These are phyloP conservation scores for Stevia rebaudiana DNA, from an alignment of 140 eudicot genomes.

Conservation along the genomic window DNA sequence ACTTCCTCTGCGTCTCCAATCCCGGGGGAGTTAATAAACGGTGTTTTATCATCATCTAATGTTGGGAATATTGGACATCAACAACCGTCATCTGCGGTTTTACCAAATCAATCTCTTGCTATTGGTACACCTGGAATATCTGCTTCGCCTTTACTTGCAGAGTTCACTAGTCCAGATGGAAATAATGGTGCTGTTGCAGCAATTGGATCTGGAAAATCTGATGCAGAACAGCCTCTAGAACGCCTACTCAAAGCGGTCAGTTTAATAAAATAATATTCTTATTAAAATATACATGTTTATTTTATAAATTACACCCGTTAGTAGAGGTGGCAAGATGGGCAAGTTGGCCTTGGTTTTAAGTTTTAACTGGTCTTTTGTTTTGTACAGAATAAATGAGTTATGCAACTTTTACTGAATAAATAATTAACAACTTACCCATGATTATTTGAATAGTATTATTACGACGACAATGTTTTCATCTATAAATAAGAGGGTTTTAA, in stretches of 20 bases:
- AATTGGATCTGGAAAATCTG: constrained; percentile 56
- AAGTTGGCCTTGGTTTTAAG: neutral
- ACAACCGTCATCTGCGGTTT: constrained; percentile 39
- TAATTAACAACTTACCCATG: neutral
- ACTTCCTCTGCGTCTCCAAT: constrained; percentile 80
- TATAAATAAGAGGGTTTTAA: neutral
- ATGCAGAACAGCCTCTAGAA: constrained; percentile 78
- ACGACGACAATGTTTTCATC: neutral
- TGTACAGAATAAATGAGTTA: neutral
- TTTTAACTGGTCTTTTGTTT: neutral
- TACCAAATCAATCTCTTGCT: constrained; percentile 40
- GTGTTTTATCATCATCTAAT: constrained; percentile 55
- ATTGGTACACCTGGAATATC: constrained; percentile 98
- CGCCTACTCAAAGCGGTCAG: constrained; percentile 81
- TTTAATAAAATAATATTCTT: no score
- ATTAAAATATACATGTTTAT: neutral
- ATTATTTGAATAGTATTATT: neutral
- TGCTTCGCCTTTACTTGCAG: constrained; percentile 91
- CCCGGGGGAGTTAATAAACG: constrained; percentile 57
- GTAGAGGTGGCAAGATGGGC: constrained; percentile 8
- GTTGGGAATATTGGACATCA: constrained; percentile 54
- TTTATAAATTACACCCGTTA: neutral
- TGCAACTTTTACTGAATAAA: no score
- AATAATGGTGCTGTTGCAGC: constrained; percentile 48
- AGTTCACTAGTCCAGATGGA: constrained; percentile 72